Evolutionary conservation across 2,329 filamentous ascomycete genomes (phyloP).

Genomic region (Aureobasidium musti): DNA sequence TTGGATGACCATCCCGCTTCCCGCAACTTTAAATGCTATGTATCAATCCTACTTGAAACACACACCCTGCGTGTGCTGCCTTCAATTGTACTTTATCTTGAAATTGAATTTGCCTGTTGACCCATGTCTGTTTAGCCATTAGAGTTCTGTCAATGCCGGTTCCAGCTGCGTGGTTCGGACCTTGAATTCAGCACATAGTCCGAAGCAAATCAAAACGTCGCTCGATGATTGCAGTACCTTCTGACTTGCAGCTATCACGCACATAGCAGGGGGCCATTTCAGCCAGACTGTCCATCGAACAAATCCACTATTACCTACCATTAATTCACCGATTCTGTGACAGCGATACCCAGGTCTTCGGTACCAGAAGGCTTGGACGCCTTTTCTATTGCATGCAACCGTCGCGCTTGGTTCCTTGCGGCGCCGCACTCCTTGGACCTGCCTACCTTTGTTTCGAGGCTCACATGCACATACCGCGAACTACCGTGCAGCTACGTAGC

Average conservation of each 20-base stretch:
- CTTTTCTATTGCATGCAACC: background rate
- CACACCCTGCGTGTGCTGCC: background rate
- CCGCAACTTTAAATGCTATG: background rate
- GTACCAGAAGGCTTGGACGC: background rate
- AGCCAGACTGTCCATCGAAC: background rate
- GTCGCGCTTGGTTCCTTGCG: slow-evolving; percentile 4
- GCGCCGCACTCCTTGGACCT: background rate
- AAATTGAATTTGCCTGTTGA: background rate
- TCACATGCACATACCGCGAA: slow-evolving; percentile 10
- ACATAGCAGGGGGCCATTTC: background rate
- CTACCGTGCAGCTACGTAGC: background rate
- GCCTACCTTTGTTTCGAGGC: background rate
- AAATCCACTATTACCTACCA: background rate
- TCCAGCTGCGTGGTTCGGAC: slow-evolving; percentile 11
- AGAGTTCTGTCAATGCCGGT: slow-evolving; percentile 13
- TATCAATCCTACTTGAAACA: background rate
- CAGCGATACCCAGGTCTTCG: slow-evolving; percentile 4
- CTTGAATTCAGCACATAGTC: background rate
- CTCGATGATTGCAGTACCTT: background rate
- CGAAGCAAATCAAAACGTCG: slow-evolving; percentile 11
- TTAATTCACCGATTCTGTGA: background rate
- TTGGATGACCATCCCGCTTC: background rate
- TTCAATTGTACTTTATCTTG: background rate
- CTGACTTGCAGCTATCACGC: background rate
- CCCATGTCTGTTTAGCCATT: slow-evolving; percentile 2